These are phyloP conservation scores for Wickerhamiella kurtzmanii DNA, from an alignment of 805 yeast genomes.

Conservation along the genomic window DNA sequence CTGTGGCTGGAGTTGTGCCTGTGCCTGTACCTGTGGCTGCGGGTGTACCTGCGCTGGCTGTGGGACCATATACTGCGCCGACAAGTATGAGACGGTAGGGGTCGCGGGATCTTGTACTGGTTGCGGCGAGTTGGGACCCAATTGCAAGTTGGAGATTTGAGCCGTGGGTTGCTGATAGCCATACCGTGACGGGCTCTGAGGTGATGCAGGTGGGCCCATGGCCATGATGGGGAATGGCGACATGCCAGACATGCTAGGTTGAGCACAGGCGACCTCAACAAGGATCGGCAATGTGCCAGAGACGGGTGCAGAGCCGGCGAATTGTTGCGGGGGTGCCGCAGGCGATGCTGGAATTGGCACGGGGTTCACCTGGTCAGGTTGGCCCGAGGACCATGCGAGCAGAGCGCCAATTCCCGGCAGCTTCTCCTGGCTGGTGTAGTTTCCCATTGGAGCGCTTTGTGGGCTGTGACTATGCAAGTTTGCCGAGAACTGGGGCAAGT, in stretches of 20 bases:
- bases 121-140: too few species aligned
- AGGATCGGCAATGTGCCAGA: constrained; percentile 9
- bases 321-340: neutral
- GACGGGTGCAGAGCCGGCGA: neutral
- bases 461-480: too few species aligned
- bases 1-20: neutral
- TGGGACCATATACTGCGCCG: constrained; percentile 7
- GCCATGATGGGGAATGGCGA: neutral
- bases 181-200: neutral
- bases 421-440: too few species aligned
- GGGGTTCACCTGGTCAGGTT: too few species aligned
- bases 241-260: constrained; percentile 2
- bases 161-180: constrained; percentile 1
- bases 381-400: constrained; percentile 8
- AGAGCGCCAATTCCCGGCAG: constrained; percentile 12
- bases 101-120: too few species aligned
- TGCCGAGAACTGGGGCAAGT: too few species aligned
- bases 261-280: constrained; percentile 13
- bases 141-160: constrained; percentile 8
- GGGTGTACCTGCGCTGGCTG: neutral
- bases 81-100: constrained; percentile 5
- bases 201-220: neutral
- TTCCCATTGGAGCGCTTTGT: too few species aligned
- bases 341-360: too few species aligned
- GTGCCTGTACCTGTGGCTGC: neutral